phyloP scores from a whole-genome alignment of 139 green algal species.

The Chlorella sp. region DNA sequence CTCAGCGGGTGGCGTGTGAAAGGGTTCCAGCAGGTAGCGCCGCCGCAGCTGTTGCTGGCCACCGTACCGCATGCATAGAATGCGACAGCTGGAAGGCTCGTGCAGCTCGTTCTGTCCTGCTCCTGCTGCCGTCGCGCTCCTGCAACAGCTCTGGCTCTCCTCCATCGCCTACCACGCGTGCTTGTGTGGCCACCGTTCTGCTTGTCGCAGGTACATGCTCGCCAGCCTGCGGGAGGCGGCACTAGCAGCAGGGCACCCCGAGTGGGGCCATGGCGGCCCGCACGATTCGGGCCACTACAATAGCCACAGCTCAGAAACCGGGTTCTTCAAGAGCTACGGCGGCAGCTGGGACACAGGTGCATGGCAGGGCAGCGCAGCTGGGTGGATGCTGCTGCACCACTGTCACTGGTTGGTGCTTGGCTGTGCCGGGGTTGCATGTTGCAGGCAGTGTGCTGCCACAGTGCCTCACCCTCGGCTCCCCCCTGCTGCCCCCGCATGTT shows the following conservation, averaged over 20 bases:
- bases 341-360: conserved; percentile 82
- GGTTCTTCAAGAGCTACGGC: conserved; percentile 87
- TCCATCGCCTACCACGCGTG: not conserved
- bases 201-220: conserved; percentile 89
- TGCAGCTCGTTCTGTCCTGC: not conserved
- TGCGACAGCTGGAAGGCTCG: no score
- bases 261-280: conserved; percentile 90
- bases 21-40: not conserved
- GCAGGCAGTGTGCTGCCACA: not conserved
- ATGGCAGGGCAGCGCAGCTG: not conserved
- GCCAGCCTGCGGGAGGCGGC: conserved; percentile 70
- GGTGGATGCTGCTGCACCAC: not conserved
- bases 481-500: not conserved
- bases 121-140: not conserved
- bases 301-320: conserved; percentile 83
- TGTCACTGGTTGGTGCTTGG: not conserved
- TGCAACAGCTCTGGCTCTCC: not conserved
- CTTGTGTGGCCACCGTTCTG: no score
- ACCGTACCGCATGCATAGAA: no score
- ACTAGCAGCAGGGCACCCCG: conserved; percentile 72
- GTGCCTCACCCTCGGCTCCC: not conserved
- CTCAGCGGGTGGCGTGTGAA: not conserved
- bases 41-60: not conserved
- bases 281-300: conserved; percentile 97
- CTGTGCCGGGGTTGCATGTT: not conserved